Conservation (phyloP, 1,284 basidiomycete species). For the Ganoderma lingzhi region DNA sequence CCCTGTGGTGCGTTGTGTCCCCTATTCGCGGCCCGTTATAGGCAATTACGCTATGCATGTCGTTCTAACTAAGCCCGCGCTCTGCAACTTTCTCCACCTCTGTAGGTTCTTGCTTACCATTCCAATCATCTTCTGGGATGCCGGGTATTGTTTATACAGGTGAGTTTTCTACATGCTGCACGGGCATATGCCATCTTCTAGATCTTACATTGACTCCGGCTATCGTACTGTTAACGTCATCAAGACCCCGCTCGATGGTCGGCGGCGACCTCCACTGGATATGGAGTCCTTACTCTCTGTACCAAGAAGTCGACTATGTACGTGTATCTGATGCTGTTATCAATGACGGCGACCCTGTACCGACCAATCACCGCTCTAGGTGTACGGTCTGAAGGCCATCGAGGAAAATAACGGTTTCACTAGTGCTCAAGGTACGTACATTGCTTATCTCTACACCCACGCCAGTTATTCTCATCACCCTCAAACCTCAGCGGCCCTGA, state of each 20-base stretch:
- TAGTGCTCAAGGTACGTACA: slow-evolving; percentile 79
- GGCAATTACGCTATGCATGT: background rate
- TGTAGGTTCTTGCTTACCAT: slow-evolving; percentile 63
- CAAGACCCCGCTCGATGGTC: slow-evolving; percentile 67
- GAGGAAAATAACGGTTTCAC: slow-evolving; percentile 82
- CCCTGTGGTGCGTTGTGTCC: slow-evolving; percentile 38
- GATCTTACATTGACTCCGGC: background rate
- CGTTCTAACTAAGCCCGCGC: background rate
- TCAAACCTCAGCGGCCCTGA: slow-evolving; percentile 68
- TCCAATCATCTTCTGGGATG: slow-evolving; percentile 74
- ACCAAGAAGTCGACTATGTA: slow-evolving; percentile 77
- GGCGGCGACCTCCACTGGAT: slow-evolving; percentile 91
- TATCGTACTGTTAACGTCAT: slow-evolving; percentile 2
- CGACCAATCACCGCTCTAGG: slow-evolving; percentile 45
- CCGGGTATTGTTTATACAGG: slow-evolving; percentile 77
- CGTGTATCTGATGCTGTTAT: slow-evolving; percentile 28
- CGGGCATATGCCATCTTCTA: background rate
- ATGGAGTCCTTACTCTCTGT: slow-evolving; percentile 84
- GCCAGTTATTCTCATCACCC: background rate
- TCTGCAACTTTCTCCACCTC: background rate
- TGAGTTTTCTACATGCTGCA: slow-evolving; percentile 38
- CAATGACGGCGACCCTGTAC: background rate
- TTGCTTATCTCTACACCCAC: background rate
- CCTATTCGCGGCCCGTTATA: background rate
- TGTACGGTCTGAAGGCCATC: slow-evolving; percentile 78